These are phyloP conservation scores for Boletus reticulatus DNA, from an alignment of 768 basidiomycete species.

Conservation along the genomic window DNA sequence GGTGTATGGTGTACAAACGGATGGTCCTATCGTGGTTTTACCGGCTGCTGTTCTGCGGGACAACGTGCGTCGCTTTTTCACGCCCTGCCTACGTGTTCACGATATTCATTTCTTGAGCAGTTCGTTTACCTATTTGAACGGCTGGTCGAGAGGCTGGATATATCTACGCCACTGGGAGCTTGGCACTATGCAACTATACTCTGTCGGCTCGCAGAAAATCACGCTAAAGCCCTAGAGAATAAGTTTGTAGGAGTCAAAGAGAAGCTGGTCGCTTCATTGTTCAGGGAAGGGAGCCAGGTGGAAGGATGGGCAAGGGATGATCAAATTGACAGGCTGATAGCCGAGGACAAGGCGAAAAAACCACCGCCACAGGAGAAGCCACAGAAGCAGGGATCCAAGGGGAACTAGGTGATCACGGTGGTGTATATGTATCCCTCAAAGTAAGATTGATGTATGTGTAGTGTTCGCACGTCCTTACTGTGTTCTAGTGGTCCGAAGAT, in stretches of 20 bases:
- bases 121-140: conserved; percentile 5
- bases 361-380: not conserved
- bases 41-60: conserved; percentile 1
- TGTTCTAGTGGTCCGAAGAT: too few relatives aligned
- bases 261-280: not conserved
- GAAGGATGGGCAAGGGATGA: conserved; percentile 2
- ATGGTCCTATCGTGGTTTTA: not conserved
- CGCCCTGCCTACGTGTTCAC: too few relatives aligned
- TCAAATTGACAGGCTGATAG: not conserved
- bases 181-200: conserved; percentile 10
- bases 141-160: conserved; percentile 1
- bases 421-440: too few relatives aligned
- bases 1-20: conserved; percentile 8
- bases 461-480: too few relatives aligned
- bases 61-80: not conserved
- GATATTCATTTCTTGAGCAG: not conserved
- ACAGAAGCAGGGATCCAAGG: too few relatives aligned
- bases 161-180: conserved; percentile 5
- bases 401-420: too few relatives aligned
- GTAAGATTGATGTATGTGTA: too few relatives aligned
- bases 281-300: not conserved
- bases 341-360: not conserved
- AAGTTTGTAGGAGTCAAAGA: not conserved
- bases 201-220: conserved; percentile 4
- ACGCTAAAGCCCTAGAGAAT: not conserved